These are phyloP conservation scores for Borovskyia barvae DNA, from an alignment of 208 protist genomes.

Conservation along the genomic window DNA sequence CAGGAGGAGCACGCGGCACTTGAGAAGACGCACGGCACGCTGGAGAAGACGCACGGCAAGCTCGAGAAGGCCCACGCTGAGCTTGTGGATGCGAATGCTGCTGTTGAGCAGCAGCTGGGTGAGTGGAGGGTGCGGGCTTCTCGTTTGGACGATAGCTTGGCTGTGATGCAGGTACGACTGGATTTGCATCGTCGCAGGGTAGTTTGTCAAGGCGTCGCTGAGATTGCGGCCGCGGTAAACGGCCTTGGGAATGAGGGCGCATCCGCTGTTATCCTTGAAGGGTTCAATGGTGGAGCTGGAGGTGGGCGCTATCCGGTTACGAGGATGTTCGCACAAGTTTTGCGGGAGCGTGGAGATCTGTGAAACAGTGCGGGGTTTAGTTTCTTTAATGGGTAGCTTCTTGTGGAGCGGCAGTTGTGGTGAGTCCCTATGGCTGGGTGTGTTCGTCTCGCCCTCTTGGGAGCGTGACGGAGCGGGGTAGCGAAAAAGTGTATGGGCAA, in stretches of 20 bases:
- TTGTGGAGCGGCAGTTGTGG: slow-evolving; percentile 41
- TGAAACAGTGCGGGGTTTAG: no score
- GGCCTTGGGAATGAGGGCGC: no score
- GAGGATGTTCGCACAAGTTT: no score
- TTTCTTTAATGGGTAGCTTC: no score
- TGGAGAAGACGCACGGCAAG: no score
- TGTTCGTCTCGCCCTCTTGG: not conserved
- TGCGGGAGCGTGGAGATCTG: no score
- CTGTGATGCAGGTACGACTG: slow-evolving; percentile 48
- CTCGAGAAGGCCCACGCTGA: not conserved
- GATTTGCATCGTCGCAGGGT: slow-evolving; percentile 6
- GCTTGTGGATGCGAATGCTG: not conserved
- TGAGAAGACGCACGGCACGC: not conserved
- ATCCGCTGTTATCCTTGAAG: slow-evolving; percentile 36
- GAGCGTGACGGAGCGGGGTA: not conserved
- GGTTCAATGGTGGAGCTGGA: slow-evolving; percentile 61
- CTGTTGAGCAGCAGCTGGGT: slow-evolving; percentile 53
- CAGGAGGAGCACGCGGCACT: not conserved
- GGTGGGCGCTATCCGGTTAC: slow-evolving; percentile 52
- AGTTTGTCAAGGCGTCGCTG: not conserved
- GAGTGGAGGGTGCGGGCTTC: slow-evolving; percentile 6
- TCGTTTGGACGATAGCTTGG: slow-evolving; percentile 25
- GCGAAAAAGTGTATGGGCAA: not conserved
- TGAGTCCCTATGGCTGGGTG: not conserved
- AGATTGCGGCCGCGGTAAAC: no score